These are phyloP conservation scores for Aspergillus costaricaensis DNA, from an alignment of 2,329 filamentous ascomycete genomes.

Conservation along the genomic window DNA sequence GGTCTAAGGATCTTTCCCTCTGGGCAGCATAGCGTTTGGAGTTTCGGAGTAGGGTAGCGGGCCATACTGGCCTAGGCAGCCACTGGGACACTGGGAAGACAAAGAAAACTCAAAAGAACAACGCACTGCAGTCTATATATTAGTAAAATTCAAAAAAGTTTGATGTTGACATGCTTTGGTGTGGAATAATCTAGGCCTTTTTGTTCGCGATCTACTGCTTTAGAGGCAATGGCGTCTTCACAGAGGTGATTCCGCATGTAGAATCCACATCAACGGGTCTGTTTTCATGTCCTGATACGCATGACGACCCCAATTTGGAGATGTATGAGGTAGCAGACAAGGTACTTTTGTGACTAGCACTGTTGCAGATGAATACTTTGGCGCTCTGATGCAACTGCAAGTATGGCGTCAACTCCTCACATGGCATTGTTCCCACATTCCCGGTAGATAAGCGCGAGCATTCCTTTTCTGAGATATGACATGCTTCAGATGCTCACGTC, in stretches of 20 bases:
- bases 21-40: slow-evolving; percentile 45
- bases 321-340: neutral
- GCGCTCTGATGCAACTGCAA: neutral
- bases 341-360: neutral
- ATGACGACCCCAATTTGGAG: neutral
- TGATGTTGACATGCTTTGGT: slow-evolving; percentile 11
- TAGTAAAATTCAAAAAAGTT: slow-evolving; percentile 19
- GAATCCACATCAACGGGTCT: too few species aligned
- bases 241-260: too few species aligned
- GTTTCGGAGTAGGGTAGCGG: slow-evolving; percentile 35
- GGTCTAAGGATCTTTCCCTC: slow-evolving; percentile 18
- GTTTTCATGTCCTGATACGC: neutral
- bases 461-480: neutral
- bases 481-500: too few species aligned
- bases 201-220: neutral
- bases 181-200: neutral
- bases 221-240: neutral
- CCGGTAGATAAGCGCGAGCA: neutral
- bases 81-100: slow-evolving; percentile 17
- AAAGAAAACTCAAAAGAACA: slow-evolving; percentile 17
- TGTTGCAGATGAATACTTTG: neutral
- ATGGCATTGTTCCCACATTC: neutral
- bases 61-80: slow-evolving; percentile 16
- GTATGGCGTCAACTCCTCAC: neutral
- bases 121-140: slow-evolving; percentile 17